Conservation (phyloP, 2,329 filamentous ascomycete species). For the Nigrospora sphaerica region DNA sequence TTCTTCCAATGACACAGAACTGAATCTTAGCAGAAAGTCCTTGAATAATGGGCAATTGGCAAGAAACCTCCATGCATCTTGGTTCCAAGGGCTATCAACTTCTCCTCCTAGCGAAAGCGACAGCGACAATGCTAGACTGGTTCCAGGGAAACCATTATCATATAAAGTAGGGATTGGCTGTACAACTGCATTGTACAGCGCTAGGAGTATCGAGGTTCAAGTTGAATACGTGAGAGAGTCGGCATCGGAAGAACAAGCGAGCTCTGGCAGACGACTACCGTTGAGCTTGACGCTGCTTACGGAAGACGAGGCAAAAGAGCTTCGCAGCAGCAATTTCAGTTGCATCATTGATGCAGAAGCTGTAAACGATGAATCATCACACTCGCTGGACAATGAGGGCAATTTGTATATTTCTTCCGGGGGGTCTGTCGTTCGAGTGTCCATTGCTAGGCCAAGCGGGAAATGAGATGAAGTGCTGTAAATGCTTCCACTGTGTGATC, state of each 20-base stretch:
- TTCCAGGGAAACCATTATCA: neutral
- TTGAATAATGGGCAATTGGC: neutral
- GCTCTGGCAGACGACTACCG: neutral
- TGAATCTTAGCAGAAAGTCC: too few species aligned
- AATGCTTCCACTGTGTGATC: too few species aligned
- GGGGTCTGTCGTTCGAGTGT: too few species aligned
- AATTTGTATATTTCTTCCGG: neutral
- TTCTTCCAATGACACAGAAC: too few species aligned
- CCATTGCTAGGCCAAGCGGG: too few species aligned
- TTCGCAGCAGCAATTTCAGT: neutral
- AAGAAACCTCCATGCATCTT: neutral
- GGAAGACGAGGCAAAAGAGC: neutral
- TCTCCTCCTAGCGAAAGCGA: neutral
- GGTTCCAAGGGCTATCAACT: neutral
- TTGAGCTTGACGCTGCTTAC: neutral
- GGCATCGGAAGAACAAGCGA: neutral
- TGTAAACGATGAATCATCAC: neutral
- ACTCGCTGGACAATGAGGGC: neutral
- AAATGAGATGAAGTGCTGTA: too few species aligned
- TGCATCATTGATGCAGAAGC: neutral
- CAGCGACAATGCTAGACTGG: neutral
- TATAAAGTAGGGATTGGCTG: neutral
- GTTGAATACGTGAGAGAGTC: constrained; percentile 6
- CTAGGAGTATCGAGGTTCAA: constrained; percentile 6
- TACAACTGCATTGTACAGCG: constrained; percentile 5